Evolutionary conservation across 768 basidiomycete species (phyloP).

Genomic region (Boletus subcaerulescens): DNA sequence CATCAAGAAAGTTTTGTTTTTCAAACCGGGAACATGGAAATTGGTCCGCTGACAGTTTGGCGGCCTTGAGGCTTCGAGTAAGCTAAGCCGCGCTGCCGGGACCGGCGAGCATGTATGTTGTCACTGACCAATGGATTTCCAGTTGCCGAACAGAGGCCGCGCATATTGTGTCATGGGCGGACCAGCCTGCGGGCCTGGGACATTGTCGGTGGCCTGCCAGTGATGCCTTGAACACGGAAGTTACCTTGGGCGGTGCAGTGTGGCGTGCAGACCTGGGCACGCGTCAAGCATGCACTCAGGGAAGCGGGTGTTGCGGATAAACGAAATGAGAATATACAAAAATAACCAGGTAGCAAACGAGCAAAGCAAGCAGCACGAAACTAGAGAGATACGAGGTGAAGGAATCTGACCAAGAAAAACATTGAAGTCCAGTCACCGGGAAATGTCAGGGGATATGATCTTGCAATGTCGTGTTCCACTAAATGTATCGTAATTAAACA

Average conservation of each 20-base stretch:
- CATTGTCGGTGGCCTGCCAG: not conserved
- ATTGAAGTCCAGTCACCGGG: conserved; percentile 2
- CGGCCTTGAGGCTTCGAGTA: conserved; percentile 10
- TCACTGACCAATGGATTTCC: not conserved
- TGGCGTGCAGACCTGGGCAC: conserved; percentile 14
- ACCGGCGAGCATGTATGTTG: conserved; percentile 2
- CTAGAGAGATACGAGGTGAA: conserved; percentile 9
- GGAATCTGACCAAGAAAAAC: conserved; percentile 5
- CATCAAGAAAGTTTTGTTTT: conserved; percentile 8
- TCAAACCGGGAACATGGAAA: conserved; percentile 1
- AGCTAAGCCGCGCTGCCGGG: not conserved
- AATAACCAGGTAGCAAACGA: conserved; percentile 14
- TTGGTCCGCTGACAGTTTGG: not conserved
- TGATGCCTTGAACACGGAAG: conserved; percentile 4
- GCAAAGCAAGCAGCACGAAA: conserved; percentile 20
- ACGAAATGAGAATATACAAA: conserved; percentile 14
- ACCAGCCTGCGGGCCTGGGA: not conserved
- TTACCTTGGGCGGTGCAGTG: conserved; percentile 10
- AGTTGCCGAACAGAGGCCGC: not conserved
- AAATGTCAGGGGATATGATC: conserved; percentile 12
- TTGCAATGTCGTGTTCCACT: conserved; percentile 14
- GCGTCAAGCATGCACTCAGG: conserved; percentile 21
- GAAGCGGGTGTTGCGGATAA: conserved; percentile 11
- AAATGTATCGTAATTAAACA: conserved; percentile 14
- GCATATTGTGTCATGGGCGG: not conserved